Evolutionary conservation across 257 asterid species (phyloP).

Genomic region (Voacanga thouarsii): DNA sequence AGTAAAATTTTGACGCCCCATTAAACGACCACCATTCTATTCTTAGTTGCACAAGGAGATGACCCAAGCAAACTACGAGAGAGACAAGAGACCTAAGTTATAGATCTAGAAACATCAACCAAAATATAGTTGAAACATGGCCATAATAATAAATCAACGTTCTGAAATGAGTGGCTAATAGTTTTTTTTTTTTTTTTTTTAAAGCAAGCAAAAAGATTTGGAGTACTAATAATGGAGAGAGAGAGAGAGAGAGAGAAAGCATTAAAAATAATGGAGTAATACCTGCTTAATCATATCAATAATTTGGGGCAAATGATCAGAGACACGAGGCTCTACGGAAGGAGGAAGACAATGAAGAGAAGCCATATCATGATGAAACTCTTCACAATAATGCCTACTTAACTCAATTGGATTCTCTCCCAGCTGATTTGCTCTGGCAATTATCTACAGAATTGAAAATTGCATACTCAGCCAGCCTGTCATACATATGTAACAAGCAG

Average conservation of each 20-base stretch:
- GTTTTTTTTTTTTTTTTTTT: too few species aligned
- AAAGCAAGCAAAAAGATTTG: too few species aligned
- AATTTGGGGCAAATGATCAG: constrained; percentile 86
- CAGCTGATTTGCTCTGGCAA: constrained; percentile 80
- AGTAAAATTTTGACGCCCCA: background rate
- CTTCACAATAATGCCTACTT: constrained; percentile 85
- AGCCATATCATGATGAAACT: constrained; percentile 81
- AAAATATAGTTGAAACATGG: background rate
- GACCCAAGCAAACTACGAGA: background rate
- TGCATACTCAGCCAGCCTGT: constrained; percentile 64
- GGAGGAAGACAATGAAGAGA: constrained; percentile 81
- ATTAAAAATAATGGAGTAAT: constrained; percentile 8
- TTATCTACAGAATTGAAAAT: constrained; percentile 81
- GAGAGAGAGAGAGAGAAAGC: background rate
- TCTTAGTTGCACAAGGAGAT: background rate
- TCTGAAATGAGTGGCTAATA: background rate
- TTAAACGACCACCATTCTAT: background rate
- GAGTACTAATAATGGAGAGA: too few species aligned
- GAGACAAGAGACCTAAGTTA: background rate
- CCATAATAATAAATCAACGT: background rate
- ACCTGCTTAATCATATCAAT: constrained; percentile 87
- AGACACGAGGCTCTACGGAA: constrained; percentile 90
- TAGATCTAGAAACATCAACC: background rate
- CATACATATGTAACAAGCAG: constrained; percentile 35
- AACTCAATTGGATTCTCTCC: constrained; percentile 79